Percentiles rank a stretch among this genome's conserved stretches.
Conservation (phyloP, 805 yeast genomes). For the Candida stauntonica region DNA sequence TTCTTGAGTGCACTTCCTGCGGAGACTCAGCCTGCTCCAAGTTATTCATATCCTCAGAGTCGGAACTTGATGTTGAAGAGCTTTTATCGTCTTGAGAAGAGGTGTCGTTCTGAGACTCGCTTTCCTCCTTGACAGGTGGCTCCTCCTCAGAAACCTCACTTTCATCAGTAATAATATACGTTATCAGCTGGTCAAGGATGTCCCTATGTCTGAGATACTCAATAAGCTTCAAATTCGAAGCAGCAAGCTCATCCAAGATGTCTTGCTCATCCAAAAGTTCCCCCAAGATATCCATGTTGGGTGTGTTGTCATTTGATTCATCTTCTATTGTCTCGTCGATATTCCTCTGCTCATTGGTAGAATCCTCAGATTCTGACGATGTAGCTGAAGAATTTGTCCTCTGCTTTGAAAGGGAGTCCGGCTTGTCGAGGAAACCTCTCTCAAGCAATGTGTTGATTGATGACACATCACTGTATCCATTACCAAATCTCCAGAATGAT, state of each 20-base stretch:
- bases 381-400: conserved; percentile 20
- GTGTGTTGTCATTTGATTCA: conserved; percentile 33
- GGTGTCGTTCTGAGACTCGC: conserved; percentile 18
- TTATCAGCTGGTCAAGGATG: conserved; percentile 62
- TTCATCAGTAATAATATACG: conserved; percentile 44
- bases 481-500: conserved; percentile 59
- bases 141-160: conserved; percentile 12
- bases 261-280: conserved; percentile 74
- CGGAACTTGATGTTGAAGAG: conserved; percentile 30
- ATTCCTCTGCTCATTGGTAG: conserved; percentile 18
- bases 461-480: conserved; percentile 51
- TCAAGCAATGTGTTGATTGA: conserved; percentile 46
- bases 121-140: conserved; percentile 2
- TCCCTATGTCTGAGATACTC: conserved; percentile 79
- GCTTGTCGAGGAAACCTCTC: conserved; percentile 38
- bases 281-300: conserved; percentile 41
- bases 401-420: conserved; percentile 31
- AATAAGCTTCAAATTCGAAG: conserved; percentile 69
- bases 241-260: conserved; percentile 64
- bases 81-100: conserved; percentile 19
- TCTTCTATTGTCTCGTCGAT: conserved; percentile 30
- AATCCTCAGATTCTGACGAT: conserved; percentile 13
- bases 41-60: conserved; percentile 22
- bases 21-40: conserved; percentile 32
- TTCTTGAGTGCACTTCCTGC: conserved; percentile 34